Base-by-base conservation (phyloP, 2,329 filamentous ascomycete species). In the Xylariaceae sp. region DNA sequence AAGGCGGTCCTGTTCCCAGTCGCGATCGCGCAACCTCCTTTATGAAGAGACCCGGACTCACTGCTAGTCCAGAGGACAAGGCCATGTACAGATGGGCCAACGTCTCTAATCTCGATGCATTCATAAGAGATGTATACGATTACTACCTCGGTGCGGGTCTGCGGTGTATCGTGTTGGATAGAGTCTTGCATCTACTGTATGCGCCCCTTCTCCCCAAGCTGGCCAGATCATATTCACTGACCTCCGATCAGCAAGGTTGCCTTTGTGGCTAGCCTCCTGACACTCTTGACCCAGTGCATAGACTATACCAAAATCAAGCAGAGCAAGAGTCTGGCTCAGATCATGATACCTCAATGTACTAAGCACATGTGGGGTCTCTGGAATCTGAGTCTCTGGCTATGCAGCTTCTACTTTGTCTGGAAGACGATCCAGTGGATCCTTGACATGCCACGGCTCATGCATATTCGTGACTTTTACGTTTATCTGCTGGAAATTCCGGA, bases 81-180 rank as follows among this genome's bases (percentile, higher is more conserved):
- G 92, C 92, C 2, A 84, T 96, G 78, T 97, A 91, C 88, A 84
- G 90, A 74, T 97, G 92, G 89, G 90, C 90, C 57, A 96, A 96
- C 69, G 90, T 94, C 59, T 85, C 89, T 44, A 94, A 96, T 70
- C 78, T 97, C 56, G 92, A 97, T 73, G 88, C 86, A 67, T 97
- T 96, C 72, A 85, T 96, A 70, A 83, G 85, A 57, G 88, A 85
- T 63, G 90, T 96, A 2, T 97, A 97, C 72, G 82, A 88, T 64
- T 97, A 96, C 74, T 96, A 89, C 69, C 79, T 88, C 55, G 88
- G 88, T 1, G 88, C 90, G 64, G 92, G 92, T 0, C 85, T 96
- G 44, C 92, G 87, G 82, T 95, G 90, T 59, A 96, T 96, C 56
- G 70, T 94, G 9, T 80, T 93, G 47, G 84, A 86, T 58, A 84